A percentile compares a stretch with the other conserved stretches of the same genome.
These are phyloP conservation scores for Penicillium sp. DNA, from an alignment of 2,329 filamentous ascomycete genomes.

Conservation along the genomic window DNA sequence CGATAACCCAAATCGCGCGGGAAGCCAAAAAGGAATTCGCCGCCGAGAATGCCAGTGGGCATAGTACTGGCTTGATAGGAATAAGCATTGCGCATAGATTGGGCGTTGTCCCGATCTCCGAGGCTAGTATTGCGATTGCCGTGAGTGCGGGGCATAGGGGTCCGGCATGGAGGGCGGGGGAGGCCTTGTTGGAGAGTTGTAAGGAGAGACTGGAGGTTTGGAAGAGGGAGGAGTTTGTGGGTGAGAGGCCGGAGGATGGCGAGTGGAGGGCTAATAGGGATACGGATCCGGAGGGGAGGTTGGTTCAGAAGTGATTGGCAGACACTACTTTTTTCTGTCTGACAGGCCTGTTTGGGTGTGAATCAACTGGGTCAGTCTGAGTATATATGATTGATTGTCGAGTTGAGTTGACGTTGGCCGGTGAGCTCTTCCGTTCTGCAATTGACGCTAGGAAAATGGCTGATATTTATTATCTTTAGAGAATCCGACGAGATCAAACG, in stretches of 20 bases:
- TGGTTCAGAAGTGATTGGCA: background rate
- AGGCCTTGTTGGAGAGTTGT: conserved; percentile 81
- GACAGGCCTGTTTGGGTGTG: background rate
- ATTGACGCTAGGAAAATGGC: no score
- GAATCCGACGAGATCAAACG: no score
- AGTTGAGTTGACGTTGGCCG: no score
- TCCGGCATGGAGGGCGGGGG: conserved; percentile 81
- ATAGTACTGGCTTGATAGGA: background rate
- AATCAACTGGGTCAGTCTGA: no score
- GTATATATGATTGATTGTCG: no score
- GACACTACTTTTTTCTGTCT: background rate
- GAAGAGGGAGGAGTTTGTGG: conserved; percentile 87
- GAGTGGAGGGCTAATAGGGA: conserved; percentile 88
- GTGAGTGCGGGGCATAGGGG: conserved; percentile 79
- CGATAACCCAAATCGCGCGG: conserved; percentile 35
- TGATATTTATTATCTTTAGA: no score
- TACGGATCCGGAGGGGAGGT: conserved; percentile 51
- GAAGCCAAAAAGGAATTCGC: conserved; percentile 23
- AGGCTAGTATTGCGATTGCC: conserved; percentile 88
- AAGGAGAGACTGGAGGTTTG: conserved; percentile 90
- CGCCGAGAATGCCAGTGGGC: background rate
- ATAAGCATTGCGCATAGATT: conserved; percentile 74
- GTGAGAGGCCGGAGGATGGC: conserved; percentile 59
- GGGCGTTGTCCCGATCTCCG: conserved; percentile 79
- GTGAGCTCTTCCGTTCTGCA: no score